A percentile compares a stretch with the other conserved stretches of the same genome.
Evolutionary conservation across 1,284 basidiomycete genomes (phyloP).

Genomic region (Erythrobasidium hasegawianum): DNA sequence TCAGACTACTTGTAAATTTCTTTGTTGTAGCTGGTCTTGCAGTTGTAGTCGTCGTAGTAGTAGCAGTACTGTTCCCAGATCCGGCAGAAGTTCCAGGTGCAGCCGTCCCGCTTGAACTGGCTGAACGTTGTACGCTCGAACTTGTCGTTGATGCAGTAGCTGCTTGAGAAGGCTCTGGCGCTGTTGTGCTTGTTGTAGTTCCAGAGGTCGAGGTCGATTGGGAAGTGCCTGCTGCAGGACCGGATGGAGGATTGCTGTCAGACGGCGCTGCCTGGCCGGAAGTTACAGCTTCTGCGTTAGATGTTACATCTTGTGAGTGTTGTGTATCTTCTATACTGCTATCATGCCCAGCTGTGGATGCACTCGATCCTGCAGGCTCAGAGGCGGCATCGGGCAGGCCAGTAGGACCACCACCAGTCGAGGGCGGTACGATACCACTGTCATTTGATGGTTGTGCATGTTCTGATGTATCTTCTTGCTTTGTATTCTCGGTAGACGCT

Average conservation of each 20-base stretch:
- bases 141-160: background rate
- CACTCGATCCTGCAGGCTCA: no score
- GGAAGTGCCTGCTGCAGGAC: background rate
- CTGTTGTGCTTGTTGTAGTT: slow-evolving; percentile 5
- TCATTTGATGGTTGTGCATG: no score
- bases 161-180: background rate
- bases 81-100: background rate
- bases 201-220: background rate
- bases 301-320: background rate
- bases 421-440: no score
- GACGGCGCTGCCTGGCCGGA: background rate
- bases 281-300: background rate
- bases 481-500: no score
- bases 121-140: background rate
- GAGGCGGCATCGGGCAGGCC: no score
- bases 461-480: no score
- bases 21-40: slow-evolving; percentile 59
- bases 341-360: no score
- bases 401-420: no score
- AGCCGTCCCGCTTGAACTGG: background rate
- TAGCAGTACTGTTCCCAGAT: background rate
- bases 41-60: background rate
- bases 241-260: background rate
- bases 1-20: slow-evolving; percentile 71
- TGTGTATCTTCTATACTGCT: no score